Evolutionary conservation across 768 basidiomycete genomes (phyloP).

Genomic region (Hypsizygus marmoreus): DNA sequence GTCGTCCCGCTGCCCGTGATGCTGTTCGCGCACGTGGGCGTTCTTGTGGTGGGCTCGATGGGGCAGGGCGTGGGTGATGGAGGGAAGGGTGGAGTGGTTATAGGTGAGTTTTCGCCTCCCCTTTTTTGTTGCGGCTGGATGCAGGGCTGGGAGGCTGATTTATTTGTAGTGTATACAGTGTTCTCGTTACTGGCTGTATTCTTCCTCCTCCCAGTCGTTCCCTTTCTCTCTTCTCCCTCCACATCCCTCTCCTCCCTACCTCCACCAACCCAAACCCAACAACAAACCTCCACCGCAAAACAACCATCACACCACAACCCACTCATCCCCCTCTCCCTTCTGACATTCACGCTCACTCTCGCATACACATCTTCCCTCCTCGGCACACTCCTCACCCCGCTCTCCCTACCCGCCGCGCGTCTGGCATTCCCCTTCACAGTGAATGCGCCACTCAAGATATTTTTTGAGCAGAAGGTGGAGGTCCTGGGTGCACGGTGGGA

Average conservation of each 20-base stretch:
- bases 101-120: constrained; percentile 42
- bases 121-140: neutral
- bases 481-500: too few species aligned
- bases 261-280: constrained; percentile 4
- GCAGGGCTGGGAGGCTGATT: neutral
- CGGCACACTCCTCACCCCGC: constrained; percentile 7
- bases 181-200: constrained; percentile 49
- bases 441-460: constrained; percentile 65
- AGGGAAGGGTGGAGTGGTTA: constrained; percentile 40
- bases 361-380: constrained; percentile 32
- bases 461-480: constrained; percentile 64
- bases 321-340: constrained; percentile 19
- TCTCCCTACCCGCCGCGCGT: constrained; percentile 15
- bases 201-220: constrained; percentile 59
- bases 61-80: constrained; percentile 68
- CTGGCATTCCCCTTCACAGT: constrained; percentile 64
- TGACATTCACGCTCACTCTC: constrained; percentile 42
- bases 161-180: constrained; percentile 48
- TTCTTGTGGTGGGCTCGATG: constrained; percentile 48
- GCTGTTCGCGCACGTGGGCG: constrained; percentile 50
- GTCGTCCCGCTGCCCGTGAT: constrained; percentile 56
- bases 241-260: neutral
- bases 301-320: too few species aligned
- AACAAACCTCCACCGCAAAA: constrained; percentile 3
- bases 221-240: constrained; percentile 43